A percentile compares a stretch with the other conserved stretches of the same genome.
Evolutionary conservation across 371 early-diverging fungal species (phyloP).

Genomic region (Batkoa obscura): DNA sequence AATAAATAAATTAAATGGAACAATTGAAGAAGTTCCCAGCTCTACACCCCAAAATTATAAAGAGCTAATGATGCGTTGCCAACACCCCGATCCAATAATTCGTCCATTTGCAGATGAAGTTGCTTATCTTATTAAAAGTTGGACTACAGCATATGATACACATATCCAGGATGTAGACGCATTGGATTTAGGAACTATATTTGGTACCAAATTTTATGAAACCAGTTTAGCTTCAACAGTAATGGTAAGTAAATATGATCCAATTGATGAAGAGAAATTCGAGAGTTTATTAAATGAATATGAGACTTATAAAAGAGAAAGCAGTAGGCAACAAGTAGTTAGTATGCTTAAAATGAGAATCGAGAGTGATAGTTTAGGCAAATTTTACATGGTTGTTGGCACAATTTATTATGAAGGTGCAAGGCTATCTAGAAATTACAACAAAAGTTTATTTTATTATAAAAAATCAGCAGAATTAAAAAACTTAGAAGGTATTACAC

Average conservation of each 20-base stretch:
- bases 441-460: slow-evolving; percentile 18
- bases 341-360: neutral
- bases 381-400: neutral
- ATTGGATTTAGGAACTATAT: neutral
- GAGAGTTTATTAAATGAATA: neutral
- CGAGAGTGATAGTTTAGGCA: neutral
- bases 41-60: neutral
- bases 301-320: neutral
- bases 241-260: neutral
- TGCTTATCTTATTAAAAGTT: neutral
- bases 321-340: neutral
- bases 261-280: neutral
- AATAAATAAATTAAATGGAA: neutral
- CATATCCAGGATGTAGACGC: neutral
- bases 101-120: slow-evolving; percentile 4
- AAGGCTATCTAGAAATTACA: neutral
- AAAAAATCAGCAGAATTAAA: slow-evolving; percentile 17
- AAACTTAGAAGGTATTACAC: slow-evolving; percentile 18
- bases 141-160: slow-evolving; percentile 8
- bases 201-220: neutral
- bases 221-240: neutral
- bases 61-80: slow-evolving; percentile 1
- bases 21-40: neutral
- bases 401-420: neutral
- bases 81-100: slow-evolving; percentile 1